A percentile compares a stretch with the other conserved stretches of the same genome.
phyloP scores from a whole-genome alignment of 371 early-diverging fungal genomes.

The Nosema muscidifuracis region DNA sequence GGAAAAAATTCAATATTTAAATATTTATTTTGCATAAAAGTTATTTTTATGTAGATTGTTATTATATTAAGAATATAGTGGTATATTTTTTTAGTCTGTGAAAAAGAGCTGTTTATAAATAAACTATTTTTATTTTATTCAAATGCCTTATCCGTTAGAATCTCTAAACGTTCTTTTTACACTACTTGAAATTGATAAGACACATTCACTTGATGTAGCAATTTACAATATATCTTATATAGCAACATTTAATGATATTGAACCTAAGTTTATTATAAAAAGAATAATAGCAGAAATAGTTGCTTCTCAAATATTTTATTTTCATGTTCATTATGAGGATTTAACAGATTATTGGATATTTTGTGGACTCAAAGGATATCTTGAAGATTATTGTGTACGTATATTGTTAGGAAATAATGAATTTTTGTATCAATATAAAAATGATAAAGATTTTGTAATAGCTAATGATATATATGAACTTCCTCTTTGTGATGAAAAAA shows the following conservation, averaged over 20 bases:
- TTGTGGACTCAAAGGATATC: conserved; percentile 57
- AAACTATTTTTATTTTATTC: no score
- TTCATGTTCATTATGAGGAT: conserved; percentile 43
- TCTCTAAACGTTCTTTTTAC: conserved; percentile 46
- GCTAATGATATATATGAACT: conserved; percentile 59
- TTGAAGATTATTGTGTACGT: conserved; percentile 48
- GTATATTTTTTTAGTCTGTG: no score
- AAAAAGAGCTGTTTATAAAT: no score
- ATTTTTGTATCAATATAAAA: conserved; percentile 52
- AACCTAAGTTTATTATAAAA: conserved; percentile 47
- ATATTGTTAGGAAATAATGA: conserved; percentile 61
- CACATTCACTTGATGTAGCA: conserved; percentile 34
- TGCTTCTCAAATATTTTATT: conserved; percentile 39
- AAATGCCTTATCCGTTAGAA: conserved; percentile 18
- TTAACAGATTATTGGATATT: conserved; percentile 53
- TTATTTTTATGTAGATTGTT: no score
- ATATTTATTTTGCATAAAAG: no score
- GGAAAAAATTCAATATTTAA: no score
- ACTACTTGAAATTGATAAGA: conserved; percentile 31
- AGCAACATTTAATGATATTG: conserved; percentile 51
- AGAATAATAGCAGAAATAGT: conserved; percentile 29
- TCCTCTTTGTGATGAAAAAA: conserved; percentile 45
- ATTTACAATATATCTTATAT: conserved; percentile 44
- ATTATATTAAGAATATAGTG: no score
- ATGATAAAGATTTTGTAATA: conserved; percentile 55